Base-by-base conservation (phyloP, 1,284 basidiomycete species). In the Trametes pubescens region DNA sequence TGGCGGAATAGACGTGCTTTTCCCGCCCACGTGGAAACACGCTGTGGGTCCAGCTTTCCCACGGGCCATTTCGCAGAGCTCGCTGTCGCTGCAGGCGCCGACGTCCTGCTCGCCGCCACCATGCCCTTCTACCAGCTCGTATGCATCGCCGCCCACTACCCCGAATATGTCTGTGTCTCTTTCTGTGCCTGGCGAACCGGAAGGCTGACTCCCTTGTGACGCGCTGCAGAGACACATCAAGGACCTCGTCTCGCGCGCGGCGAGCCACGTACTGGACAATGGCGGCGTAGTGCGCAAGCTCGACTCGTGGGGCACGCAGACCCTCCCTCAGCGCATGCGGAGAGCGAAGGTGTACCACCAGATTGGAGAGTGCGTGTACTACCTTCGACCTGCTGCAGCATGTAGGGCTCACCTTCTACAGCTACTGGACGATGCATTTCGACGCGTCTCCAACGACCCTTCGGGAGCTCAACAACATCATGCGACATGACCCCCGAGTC, bases 371-470 rank as follows among this genome's bases (percentile, higher is more conserved):
- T 95, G 74, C 78, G 94, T 91, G 9, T 29, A 4, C 43, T 35
- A 54, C 34, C 37, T 59, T 52, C 10, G 21, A 34, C 40, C 29
- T 55, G 43, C 24, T 40, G 22, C 8, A 26, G 11, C 59, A 16
- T 52, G 10, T 22, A 18, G 47, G 40, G 59, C 32, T 55, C 37
- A 10, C 34, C 24, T 18, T 13, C 37, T n/a, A 18, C 72, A 96
- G 94, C 73, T 95, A 95, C 77, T 96, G 94, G 93, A 87, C 91
- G 16, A 86, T 96, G 82, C 86, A 95, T 75, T 96, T 95, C 75
- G 94, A 96, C 80, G 87, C 92, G 4, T 92, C 92, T 9, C 93
- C 94, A 9, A 80, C 81, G 54, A 87, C 87, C 0, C 82, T 95
- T 62, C 80, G 82, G 24, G 80, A 84, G 5, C 81, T 96, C 44